Evolutionary conservation across 129 eudicot species (phyloP), one percentile per base, ranked within the genome.

Genomic region (Rutidosis leptorrhynchoides): DNA sequence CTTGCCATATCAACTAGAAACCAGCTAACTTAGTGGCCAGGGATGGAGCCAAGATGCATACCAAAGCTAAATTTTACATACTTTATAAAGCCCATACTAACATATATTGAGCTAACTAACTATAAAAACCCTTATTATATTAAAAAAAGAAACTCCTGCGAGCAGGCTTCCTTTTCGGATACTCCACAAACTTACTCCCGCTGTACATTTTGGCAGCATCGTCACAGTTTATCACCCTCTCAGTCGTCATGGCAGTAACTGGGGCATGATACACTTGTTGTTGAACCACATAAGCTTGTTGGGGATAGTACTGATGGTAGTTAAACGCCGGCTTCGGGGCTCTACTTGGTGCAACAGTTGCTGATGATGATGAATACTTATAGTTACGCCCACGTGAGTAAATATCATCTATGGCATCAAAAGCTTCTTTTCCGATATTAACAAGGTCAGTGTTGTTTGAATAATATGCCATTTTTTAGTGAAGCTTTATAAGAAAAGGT

Each of bases 201-300:
- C 74, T 74, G 2, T 63, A 81, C 35, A 62, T 72, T 32, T 68
- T 77, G 23, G 82, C 85, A 11, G 73, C 85, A 2, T 76, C 73
- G 12, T 61, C 17, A 59, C 73, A 54, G 1, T 29, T 75, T 21
- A 77, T 68, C 15, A 71, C 72, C 49, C 58, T 55, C 62, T 70
- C 71, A 48, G 71, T 54, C 33, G 24, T 74, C 58, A 8, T 35
- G 24, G 53, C 17, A 33, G 71, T 28, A 3, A 59, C 42, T n/a
- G 67, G 58, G 4, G 32, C 67, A 58, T 21, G 55, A 17, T 37
- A 69, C 33, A 32, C 69, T 62, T 15, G 77, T 43, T 62, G 75
- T 5, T 63, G 77, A 17, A 70, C 72, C 33, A 70, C 61, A 63
- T 76, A 62, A 51, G 73, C 43, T 2, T 59, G 82, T 20, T 78